These are phyloP conservation scores for Oryza officinalis DNA, from an alignment of 176 grass and related monocot species.

Conservation along the genomic window DNA sequence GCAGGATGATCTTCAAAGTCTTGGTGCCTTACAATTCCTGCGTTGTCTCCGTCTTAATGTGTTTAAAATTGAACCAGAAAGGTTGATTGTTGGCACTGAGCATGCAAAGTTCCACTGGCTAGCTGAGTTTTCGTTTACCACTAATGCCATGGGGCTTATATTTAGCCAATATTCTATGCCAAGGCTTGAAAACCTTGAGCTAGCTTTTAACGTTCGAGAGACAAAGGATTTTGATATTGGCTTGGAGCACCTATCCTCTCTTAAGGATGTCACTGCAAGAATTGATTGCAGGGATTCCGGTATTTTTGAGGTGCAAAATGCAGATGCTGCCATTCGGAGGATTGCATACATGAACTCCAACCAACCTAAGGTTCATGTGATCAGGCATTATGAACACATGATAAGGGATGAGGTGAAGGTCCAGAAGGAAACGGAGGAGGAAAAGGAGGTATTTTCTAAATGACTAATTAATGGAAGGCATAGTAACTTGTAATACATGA, in stretches of 20 bases:
- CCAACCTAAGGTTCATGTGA: background rate
- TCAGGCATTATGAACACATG: background rate
- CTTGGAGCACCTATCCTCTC: conserved; percentile 11
- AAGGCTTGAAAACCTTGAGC: background rate
- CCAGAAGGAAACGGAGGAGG: background rate
- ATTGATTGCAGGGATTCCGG: background rate
- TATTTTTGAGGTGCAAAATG: background rate
- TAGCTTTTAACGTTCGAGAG: background rate
- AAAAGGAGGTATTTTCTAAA: background rate
- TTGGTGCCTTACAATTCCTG: conserved; percentile 9
- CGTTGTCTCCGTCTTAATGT: background rate
- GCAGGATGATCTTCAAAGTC: background rate
- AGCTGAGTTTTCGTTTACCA: background rate
- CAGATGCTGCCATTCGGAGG: background rate
- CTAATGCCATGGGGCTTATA: background rate
- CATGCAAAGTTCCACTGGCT: conserved; percentile 6
- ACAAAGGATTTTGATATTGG: conserved; percentile 20
- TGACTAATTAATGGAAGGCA: background rate
- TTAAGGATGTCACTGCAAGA: background rate
- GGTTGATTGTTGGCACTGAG: background rate
- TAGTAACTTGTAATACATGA: background rate
- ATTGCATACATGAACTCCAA: background rate
- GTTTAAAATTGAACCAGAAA: background rate
- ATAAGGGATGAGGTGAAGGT: background rate
- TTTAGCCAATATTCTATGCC: conserved; percentile 18